Evolutionary conservation across 345 rosid species (phyloP), one percentile per base, ranked within the genome.

Genomic region (Hevea brasiliensis): DNA sequence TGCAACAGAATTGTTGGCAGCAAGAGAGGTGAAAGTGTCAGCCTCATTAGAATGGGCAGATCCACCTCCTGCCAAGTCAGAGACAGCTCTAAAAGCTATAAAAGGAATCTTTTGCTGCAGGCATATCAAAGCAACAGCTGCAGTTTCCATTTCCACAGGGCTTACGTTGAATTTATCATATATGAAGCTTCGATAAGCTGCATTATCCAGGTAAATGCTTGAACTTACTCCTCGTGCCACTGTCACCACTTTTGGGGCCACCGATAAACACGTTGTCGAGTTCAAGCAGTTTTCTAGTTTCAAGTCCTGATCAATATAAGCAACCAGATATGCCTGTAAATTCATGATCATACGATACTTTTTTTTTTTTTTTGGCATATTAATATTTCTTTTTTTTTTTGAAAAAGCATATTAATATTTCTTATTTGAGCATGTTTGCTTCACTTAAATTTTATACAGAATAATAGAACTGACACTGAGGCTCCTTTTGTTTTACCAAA

Each of bases 11-110:
- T 89, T 89, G 44, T 80, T 76, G 9, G 90, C 81, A 15, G 93
- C 90, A 61, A 92, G 77, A 29, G 81, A 47, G 8, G 77, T 10
- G 59, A 87, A 90, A 1, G 69, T 3, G 65, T 67, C 81, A 29
- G 90, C 94, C 53, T 87, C 94, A 66, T 89, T 87, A 0, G 92
- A 84, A 7, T 74, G 3, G 48, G 85, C 77, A 53, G 87, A 81
- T 40, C 88, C 88, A 0, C 95, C 92, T 0, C 93, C 95, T 4
- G 93, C 92, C 26, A 92, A 77, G 73, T 91, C 97, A 6, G 92
- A 91, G 15, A 91, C 81, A 27, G 90, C 73, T 72, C 92, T 79
- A 47, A 92, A 71, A 4, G 84, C 85, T 1, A 88, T 79, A 59
- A 88, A 92, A 7, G 92, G 93, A 29, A 74, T 61, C 53, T 59